A percentile compares a stretch with the other conserved stretches of the same genome.
These are phyloP conservation scores for Talaromyces sp. DNA, from an alignment of 2,329 filamentous ascomycete genomes.

Conservation along the genomic window DNA sequence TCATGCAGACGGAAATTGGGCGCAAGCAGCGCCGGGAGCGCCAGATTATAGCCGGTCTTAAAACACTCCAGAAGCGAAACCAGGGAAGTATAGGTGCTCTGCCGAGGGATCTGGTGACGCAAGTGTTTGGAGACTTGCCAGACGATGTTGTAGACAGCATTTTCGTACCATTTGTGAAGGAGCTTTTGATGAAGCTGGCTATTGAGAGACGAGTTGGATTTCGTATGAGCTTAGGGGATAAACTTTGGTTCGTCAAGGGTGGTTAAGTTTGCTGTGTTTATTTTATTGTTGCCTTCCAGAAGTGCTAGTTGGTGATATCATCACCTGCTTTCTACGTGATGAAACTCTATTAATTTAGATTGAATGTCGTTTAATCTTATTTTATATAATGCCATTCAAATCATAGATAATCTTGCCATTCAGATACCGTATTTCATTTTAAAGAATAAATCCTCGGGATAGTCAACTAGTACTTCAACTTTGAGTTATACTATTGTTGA, in stretches of 20 bases:
- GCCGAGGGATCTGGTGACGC: conserved; percentile 38
- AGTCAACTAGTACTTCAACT: no score
- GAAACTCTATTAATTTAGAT: no score
- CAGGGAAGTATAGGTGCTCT: conserved; percentile 25
- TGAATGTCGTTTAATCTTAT: no score
- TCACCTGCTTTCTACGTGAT: no score
- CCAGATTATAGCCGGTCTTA: conserved; percentile 34
- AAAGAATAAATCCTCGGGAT: no score
- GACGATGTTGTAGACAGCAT: conserved; percentile 31
- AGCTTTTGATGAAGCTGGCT: conserved; percentile 41
- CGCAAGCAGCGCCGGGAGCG: conserved; percentile 37
- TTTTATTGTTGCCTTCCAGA: neutral
- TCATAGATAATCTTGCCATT: no score
- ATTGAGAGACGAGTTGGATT: conserved; percentile 42
- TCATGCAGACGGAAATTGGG: conserved; percentile 34
- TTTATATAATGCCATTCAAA: no score
- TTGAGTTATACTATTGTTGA: no score
- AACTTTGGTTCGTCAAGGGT: conserved; percentile 33
- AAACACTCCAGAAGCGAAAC: conserved; percentile 1
- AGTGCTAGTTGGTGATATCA: no score
- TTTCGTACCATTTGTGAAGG: conserved; percentile 40
- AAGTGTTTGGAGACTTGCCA: conserved; percentile 36
- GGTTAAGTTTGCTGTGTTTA: neutral
- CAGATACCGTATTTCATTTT: no score
- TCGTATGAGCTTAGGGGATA: conserved; percentile 28